Evolutionary conservation across 78 protist species (phyloP).

Genomic region (Dictyostelium purpureum): DNA sequence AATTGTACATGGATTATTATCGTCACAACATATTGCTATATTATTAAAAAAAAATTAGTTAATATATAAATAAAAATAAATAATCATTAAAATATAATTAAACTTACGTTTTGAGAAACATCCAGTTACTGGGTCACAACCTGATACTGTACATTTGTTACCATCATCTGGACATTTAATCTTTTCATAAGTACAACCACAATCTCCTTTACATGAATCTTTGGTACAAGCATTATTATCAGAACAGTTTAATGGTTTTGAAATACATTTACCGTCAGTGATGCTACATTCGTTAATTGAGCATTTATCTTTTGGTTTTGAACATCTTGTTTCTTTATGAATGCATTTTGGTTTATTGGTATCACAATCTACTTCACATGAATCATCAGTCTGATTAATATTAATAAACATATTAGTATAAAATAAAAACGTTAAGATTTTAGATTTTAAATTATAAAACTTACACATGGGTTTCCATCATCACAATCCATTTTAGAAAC

Average conservation of each 20-base stretch:
- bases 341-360: background rate
- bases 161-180: background rate
- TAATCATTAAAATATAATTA: background rate
- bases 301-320: conserved; percentile 42
- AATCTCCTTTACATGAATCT: conserved; percentile 14
- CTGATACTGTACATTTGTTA: background rate
- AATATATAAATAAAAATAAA: background rate
- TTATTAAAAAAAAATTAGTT: background rate
- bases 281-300: background rate
- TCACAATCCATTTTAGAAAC: background rate
- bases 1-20: conserved; percentile 36
- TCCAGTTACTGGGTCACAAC: background rate
- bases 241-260: background rate
- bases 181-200: background rate
- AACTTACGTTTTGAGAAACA: background rate
- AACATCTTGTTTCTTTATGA: background rate
- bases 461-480: background rate
- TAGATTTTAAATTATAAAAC: background rate
- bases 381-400: background rate
- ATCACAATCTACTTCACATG: conserved; percentile 4
- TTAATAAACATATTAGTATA: conserved; percentile 1
- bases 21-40: conserved; percentile 14
- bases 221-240: conserved; percentile 24
- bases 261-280: too few species aligned
- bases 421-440: background rate